Base-by-base conservation (phyloP, 2,329 filamentous ascomycete genomes). In the Microascus cirrosus region DNA sequence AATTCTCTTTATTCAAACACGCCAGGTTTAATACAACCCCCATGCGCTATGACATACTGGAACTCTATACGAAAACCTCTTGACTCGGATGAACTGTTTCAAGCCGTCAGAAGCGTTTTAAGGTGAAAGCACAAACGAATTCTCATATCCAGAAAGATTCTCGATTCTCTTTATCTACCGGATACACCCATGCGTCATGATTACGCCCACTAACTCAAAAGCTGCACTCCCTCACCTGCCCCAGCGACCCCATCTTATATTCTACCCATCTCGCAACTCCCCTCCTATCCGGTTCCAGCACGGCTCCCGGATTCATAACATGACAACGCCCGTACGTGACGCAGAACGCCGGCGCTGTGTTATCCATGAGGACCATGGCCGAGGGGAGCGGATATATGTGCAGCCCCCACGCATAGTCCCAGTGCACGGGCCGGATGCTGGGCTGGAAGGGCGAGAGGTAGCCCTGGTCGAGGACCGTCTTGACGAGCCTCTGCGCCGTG, bases 241-340 rank as follows among this genome's bases (percentile, higher is more conserved):
- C 88, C 58, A 79, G 77, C 55, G 76, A 79, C 28, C 83, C 78
- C 51, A 89, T 71, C 70, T 89, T 87, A 74, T 93, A 97, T 73
- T 97, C 94, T 1, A 93, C 79, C 93, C 94, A 97, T 61, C 85
- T 80, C 6, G 84, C 88, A 7, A 86, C 82, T 3, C 85, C 84
- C 62, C 83, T 81, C 57, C 85, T 79, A 0, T 85, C 86, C 0
- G 82, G 75, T 0, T 89, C 84, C 25, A 95, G 78, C 55, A 99
- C 71, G 54, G 81, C 79, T 6, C 91, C 90, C 0, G 94, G 92
- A 69, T 99, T 99, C 81, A 99, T 86, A 36, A 96, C 92, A 73
- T 94, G 89, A 67, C 94, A 97, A 0, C 92, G 93, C 71, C 96
- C 93, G 67, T 97, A 97, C 15, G 89, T 95, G 62, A 96, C 77